Evolutionary conservation across 169 alveolate species (phyloP), one percentile per base, ranked within the genome.

Genomic region (Plasmodium relictum): DNA sequence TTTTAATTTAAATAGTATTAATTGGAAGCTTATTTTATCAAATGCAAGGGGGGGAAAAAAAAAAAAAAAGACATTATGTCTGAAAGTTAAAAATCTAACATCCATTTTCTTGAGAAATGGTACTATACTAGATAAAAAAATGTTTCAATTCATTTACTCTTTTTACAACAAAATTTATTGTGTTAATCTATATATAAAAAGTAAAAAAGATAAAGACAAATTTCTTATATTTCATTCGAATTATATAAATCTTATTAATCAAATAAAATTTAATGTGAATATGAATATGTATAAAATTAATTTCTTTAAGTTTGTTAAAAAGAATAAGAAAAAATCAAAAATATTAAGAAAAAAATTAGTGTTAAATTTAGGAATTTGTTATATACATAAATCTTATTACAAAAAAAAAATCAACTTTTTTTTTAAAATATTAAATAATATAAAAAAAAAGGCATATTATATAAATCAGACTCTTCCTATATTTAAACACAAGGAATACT

Each of bases 101-200:
- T 31, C 16, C 20, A 39, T 31, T 65, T 8, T 65, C 1, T 9
- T 31, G 10, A 24, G 52, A 41, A 16, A n/a, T 8, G 24, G 0
- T 16, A 6, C 31, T 7, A 18, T 9, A 56, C 7, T 6, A 22
- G 8, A 16, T 9, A 56, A 56, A 14, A 9, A 16, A 16, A 6
- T 16, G 18, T 0, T 18, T 16, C 31, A 14, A 2, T 18, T 56
- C 0, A 14, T 56, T 56, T 56, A 14, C 66, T 16, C 12, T 22
- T 18, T 56, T 16, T 22, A 56, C 20, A 16, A 10, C 66, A 3
- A 37, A n/a, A 31, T 65, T 14, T 65, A 12, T 65, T 12, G 31
- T 65, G 14, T 65, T 0, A 65, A 65, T 31, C 22, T 65, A 31
- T 65, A 65, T 65, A 14, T 65, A 65, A 65, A 16, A 37, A 26